These are phyloP conservation scores for Ustulina deusta DNA, from an alignment of 2,329 filamentous ascomycete genomes.

Conservation along the genomic window DNA sequence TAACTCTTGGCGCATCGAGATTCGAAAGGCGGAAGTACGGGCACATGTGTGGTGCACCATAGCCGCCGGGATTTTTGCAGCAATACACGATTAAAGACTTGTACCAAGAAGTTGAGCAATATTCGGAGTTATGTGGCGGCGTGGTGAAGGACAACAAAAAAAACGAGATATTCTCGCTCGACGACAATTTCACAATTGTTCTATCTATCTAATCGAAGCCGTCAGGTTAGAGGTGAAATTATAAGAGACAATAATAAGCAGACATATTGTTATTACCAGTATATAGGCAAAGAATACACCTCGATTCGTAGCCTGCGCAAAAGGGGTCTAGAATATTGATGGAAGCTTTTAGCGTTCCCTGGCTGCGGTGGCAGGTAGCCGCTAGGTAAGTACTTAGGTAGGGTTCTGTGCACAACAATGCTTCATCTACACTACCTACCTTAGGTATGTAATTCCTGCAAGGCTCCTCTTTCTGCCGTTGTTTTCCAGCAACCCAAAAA, in stretches of 20 bases:
- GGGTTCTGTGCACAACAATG: no score
- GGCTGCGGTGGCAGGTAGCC: no score
- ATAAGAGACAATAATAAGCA: not conserved
- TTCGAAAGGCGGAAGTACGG: not conserved
- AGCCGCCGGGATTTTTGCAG: not conserved
- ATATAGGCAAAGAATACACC: not conserved
- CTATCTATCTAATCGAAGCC: conserved; percentile 6
- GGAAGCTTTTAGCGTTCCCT: conserved; percentile 37
- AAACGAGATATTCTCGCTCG: conserved; percentile 15
- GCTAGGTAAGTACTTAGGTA: no score
- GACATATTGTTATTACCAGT: not conserved
- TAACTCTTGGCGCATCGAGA: conserved; percentile 31
- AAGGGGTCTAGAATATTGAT: conserved; percentile 40
- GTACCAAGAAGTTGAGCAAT: conserved; percentile 18
- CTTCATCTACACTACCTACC: no score
- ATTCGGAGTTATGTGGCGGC: conserved; percentile 1
- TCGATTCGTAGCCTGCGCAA: not conserved
- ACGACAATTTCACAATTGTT: not conserved
- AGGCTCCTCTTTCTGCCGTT: conserved; percentile 19
- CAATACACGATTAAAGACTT: conserved; percentile 21
- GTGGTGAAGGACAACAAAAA: conserved; percentile 1
- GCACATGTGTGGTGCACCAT: not conserved
- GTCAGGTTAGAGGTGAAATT: not conserved
- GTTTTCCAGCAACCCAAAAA: conserved; percentile 20
- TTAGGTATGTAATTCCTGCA: no score